Evolutionary conservation across 2,329 filamentous ascomycete genomes (phyloP), one percentile per base, ranked within the genome.

Genomic region (Neospermospora avenae): DNA sequence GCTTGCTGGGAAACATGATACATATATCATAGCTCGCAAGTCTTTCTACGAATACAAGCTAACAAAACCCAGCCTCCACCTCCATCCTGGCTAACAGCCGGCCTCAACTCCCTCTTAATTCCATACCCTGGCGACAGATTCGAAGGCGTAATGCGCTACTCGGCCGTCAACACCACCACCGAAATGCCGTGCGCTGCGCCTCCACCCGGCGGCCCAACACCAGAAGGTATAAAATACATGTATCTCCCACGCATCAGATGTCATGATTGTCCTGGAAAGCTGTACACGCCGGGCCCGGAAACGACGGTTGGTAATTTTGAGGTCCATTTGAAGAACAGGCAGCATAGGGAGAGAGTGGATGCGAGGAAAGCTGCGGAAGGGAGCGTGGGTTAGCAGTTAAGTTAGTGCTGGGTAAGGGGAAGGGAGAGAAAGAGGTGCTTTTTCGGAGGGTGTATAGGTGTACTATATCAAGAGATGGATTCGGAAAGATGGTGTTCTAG

Each of bases 191-290:
- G 89, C 54, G 78, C 85, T 39, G 76, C 72, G 69, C 81, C 74
- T 62, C 70, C 72, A 14, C 70, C 73, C 1, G 80, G 79, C 1
- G 80, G 79, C 39, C 78, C 80, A 16, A 77, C 82, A 8, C 87
- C 82, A 57, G 78, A 81, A 62, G 84, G 88, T 63, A 79, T 91
- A 63, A 90, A 88, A 69, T 91, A 88, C 68, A 89, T 90, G 76
- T 98, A 89, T 75, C 80, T 96, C 53, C 95, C 95, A 8, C 83
- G 95, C 54, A 97, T 99, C 65, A 84, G 91, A 60, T 99, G 95
- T 74, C 84, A 88, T 49, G 95, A 99, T 74, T 98, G 95, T 73
- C 91, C 91, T 0, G 91, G 91, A 31, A 98, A 97, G 75, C 79
- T 96, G 11, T 99, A 99, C 75, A 96, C 93, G 0, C 91, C 93